A percentile compares a stretch with the other conserved stretches of the same genome.
These are phyloP conservation scores for Mortierella sp. DNA, from an alignment of 371 early-diverging fungal genomes.

Conservation along the genomic window DNA sequence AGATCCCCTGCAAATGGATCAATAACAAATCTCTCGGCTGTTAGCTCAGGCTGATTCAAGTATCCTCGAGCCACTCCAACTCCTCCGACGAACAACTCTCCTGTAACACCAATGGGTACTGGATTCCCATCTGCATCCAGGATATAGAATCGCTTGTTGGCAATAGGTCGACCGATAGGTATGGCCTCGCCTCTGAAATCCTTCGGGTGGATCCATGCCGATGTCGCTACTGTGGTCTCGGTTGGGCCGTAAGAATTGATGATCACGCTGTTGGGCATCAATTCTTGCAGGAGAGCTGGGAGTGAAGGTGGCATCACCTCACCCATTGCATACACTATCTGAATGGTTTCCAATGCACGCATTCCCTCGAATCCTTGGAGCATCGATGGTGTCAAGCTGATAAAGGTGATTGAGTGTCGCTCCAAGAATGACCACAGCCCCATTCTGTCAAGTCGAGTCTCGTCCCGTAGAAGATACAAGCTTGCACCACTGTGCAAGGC, in stretches of 20 bases:
- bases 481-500: neutral
- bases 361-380: conserved; percentile 10
- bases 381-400: neutral
- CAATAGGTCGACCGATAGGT: conserved; percentile 10
- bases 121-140: no score
- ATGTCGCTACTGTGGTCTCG: neutral
- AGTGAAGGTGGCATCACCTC: neutral
- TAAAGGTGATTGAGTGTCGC: neutral
- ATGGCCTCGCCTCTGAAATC: neutral
- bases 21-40: neutral
- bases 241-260: conserved; percentile 20
- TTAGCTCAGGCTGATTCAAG: conserved; percentile 4
- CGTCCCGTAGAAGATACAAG: neutral
- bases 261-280: neutral
- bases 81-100: neutral
- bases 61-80: conserved; percentile 3
- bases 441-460: neutral
- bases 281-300: neutral
- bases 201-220: no score
- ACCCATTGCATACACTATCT: neutral
- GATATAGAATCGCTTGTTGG: conserved; percentile 5
- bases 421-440: conserved; percentile 1
- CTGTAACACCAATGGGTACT: neutral
- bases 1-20: neutral
- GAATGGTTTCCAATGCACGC: neutral